Percentiles rank a stretch among this genome's conserved stretches.
These are phyloP conservation scores for Medicago truncatula DNA, from an alignment of 306 rosid species.

Conservation along the genomic window MtrunA17r5.0-ANR NC_053045.1:22226501-22227000, in stretches of 20 bases:
- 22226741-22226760: constrained; percentile 8
- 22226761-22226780: background rate
- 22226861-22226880: no score
- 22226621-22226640: constrained; percentile 12
- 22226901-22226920: no score
- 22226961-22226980: constrained; percentile 20
- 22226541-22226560: constrained; percentile 71
- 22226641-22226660: background rate
- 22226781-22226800: constrained; percentile 1
- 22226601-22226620: constrained; percentile 2
- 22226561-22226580: constrained; percentile 30
- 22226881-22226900: no score
- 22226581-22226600: constrained; percentile 36
- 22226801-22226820: constrained; percentile 5
- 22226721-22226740: background rate
- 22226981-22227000: constrained; percentile 32
- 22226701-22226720: background rate
- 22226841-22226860: background rate
- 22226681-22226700: constrained; percentile 23
- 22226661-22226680: constrained; percentile 18
- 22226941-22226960: constrained; percentile 7
- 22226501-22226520: constrained; percentile 95
- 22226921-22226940: background rate
- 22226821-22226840: constrained; percentile 25
- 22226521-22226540: constrained; percentile 98